phyloP scores from a whole-genome alignment of 495 filamentous ascomycete genomes.

The Lasiosphaeria miniovina region DNA sequence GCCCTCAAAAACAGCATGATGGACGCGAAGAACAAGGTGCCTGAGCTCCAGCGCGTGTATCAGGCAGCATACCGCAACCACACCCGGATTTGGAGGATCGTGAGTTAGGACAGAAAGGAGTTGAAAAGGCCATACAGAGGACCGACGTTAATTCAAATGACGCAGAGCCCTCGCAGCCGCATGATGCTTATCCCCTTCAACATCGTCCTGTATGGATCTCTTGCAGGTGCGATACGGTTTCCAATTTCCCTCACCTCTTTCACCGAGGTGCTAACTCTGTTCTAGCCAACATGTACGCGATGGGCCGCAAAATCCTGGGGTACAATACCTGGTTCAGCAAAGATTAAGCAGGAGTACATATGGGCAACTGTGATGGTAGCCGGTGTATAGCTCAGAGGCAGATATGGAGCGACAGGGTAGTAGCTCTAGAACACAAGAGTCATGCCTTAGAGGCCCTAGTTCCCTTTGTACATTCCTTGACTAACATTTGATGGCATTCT shows the following conservation, averaged over 20 bases:
- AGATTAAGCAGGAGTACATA: conserved; percentile 40
- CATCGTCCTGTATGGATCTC: conserved; percentile 60
- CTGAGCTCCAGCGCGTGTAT: conserved; percentile 76
- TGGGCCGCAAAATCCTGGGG: conserved; percentile 58
- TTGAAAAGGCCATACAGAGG: not conserved
- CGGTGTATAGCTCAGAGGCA: conserved; percentile 19
- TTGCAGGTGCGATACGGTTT: conserved; percentile 40
- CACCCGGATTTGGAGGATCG: conserved; percentile 82
- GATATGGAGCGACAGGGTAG: not conserved
- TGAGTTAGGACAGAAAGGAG: conserved; percentile 43
- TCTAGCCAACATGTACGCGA: conserved; percentile 57
- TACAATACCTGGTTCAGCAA: conserved; percentile 87
- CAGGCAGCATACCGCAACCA: conserved; percentile 69
- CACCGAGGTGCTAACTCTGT: conserved; percentile 42
- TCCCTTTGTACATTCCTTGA: too few species aligned
- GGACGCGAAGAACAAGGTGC: conserved; percentile 84
- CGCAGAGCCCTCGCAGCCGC: conserved; percentile 59
- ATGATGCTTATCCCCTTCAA: conserved; percentile 73
- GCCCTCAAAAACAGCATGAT: conserved; percentile 50
- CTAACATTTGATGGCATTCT: too few species aligned
- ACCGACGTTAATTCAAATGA: conserved; percentile 26
- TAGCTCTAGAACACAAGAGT: too few species aligned
- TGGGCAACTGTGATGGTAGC: too few species aligned
- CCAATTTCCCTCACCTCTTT: conserved; percentile 20
- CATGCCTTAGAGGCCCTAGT: too few species aligned